Base-by-base conservation (phyloP, 208 protist genomes). In the Crithidia thermophila region DNA sequence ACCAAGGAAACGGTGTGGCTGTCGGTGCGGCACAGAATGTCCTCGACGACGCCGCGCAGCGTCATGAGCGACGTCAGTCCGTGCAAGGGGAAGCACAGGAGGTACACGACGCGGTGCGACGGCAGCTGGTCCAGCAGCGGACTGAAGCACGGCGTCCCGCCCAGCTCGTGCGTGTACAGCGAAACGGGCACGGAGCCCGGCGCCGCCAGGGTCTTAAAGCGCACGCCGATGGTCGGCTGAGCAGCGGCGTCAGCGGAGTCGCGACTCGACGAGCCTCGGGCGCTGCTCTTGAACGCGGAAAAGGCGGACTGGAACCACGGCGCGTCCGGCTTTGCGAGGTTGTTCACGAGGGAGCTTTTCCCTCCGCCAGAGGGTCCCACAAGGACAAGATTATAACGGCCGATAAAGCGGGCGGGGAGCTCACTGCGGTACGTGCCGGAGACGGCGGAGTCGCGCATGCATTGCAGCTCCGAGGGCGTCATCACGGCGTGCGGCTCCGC, bases 331-430 rank as follows among this genome's bases (percentile, higher is more conserved):
- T 72, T 67, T n/a, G 60, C 62, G 27, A 95, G 67, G 57, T 93
- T 93, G 40, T 81, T 70, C 20, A 78, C 72, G 3, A 82, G 62
- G 49, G 62, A 64, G 20, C 62, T 93, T 62, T 95, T 94, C 10
- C 90, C 90, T 18, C 62, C 56, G 34, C 73, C 71, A 3, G 75
- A 64, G 0, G 77, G 57, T 1, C 90, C 90, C 0, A 95, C 21
- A 45, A 93, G 81, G 28, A 92, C 69, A 37, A 94, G 70, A n/a
- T 83, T 93, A 77, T 96, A 86, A 18, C 77, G 84, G 20, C 81
- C 81, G 0, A 85, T 59, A 40, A 87, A 80, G 4, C 40, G 53
- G 4, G 62, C 64, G 0, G 60, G 62, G 0, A 60, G 49, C 18
- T 78, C 66, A 25, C 62, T 78, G 57, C 58, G 63, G 43, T 72